phyloP scores from a whole-genome alignment of 495 filamentous ascomycete species.

The Talaromyces wortmannii region DNA sequence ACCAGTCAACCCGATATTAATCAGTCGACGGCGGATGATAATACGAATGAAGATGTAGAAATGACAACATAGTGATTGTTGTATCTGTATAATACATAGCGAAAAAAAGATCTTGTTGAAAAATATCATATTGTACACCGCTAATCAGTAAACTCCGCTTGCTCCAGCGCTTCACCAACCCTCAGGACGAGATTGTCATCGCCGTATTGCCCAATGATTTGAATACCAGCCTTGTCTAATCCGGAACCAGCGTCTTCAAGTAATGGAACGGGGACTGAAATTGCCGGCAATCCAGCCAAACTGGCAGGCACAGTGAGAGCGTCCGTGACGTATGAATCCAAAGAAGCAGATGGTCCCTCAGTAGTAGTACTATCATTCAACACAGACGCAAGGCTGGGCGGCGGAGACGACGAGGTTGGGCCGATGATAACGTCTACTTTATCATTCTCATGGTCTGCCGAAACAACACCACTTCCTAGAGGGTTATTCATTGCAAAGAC shows the following conservation, averaged over 20 bases:
- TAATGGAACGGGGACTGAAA: conserved; percentile 67
- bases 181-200: conserved; percentile 59
- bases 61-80: conserved; percentile 18
- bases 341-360: conserved; percentile 6
- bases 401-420: conserved; percentile 74
- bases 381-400: conserved; percentile 53
- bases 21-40: too few species aligned
- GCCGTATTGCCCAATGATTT: conserved; percentile 87
- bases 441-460: conserved; percentile 21
- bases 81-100: not conserved
- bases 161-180: conserved; percentile 29
- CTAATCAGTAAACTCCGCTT: not conserved
- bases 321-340: conserved; percentile 79
- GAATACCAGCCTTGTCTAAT: conserved; percentile 57
- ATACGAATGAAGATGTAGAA: conserved; percentile 27
- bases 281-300: conserved; percentile 82
- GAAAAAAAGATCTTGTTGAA: too few species aligned
- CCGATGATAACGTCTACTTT: conserved; percentile 83
- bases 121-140: not conserved
- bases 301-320: conserved; percentile 94
- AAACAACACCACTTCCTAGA: conserved; percentile 31
- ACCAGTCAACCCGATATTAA: not conserved
- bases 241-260: conserved; percentile 5
- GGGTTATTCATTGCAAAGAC: conserved; percentile 66
- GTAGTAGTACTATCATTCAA: conserved; percentile 32